phyloP scores from a whole-genome alignment of 345 rosid genomes.

The Isatis tinctoria region DNA sequence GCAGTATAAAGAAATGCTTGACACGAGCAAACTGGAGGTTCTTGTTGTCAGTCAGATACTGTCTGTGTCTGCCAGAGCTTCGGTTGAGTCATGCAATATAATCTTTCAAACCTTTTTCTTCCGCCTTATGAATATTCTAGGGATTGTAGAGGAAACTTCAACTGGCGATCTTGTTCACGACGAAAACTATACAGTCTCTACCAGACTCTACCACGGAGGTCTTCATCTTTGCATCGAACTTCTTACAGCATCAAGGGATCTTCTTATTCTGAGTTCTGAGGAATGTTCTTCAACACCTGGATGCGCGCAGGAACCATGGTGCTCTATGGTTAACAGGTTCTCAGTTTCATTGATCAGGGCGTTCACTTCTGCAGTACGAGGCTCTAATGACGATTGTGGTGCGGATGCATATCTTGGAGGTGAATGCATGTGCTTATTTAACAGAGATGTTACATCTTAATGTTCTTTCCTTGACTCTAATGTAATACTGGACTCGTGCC shows the following conservation, averaged over 20 bases:
- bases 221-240: constrained; percentile 65
- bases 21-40: constrained; percentile 52
- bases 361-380: constrained; percentile 40
- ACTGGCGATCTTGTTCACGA: constrained; percentile 30
- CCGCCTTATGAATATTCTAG: constrained; percentile 53
- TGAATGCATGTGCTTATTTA: constrained; percentile 37
- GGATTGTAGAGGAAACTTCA: constrained; percentile 36
- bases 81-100: constrained; percentile 55
- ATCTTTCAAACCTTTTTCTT: constrained; percentile 53
- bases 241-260: constrained; percentile 68
- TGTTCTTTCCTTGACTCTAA: not conserved
- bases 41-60: constrained; percentile 59
- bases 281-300: constrained; percentile 20
- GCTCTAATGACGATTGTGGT: constrained; percentile 26
- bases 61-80: constrained; percentile 61
- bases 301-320: constrained; percentile 45
- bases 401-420: constrained; percentile 62
- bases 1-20: constrained; percentile 43
- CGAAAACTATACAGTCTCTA: constrained; percentile 27
- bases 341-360: constrained; percentile 45
- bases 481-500: not conserved
- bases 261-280: constrained; percentile 36
- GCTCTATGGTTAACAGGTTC: constrained; percentile 43
- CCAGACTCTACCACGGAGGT: constrained; percentile 52
- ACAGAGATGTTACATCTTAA: constrained; percentile 2